phyloP scores from a whole-genome alignment of 371 early-diverging fungal genomes.

The Mucor indicus region DNA sequence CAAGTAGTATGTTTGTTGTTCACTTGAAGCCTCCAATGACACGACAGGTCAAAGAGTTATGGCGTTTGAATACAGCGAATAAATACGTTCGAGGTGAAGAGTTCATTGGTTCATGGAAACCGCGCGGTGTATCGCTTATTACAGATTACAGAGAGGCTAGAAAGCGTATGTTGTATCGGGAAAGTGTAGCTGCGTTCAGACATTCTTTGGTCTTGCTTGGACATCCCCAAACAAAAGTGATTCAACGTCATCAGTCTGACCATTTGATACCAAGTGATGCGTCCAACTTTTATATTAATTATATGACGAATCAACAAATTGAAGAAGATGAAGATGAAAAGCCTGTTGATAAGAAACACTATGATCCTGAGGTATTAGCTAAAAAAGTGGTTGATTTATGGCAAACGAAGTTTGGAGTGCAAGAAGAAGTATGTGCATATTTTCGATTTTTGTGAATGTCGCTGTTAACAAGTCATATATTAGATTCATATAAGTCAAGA shows the following conservation, averaged over 20 bases:
- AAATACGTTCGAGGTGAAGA: conserved; percentile 88
- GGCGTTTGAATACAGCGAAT: conserved; percentile 72
- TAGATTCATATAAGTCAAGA: conserved; percentile 24
- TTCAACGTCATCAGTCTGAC: conserved; percentile 8
- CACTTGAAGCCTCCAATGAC: conserved; percentile 57
- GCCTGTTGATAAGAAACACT: not conserved
- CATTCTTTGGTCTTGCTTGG: conserved; percentile 28
- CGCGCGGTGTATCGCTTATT: conserved; percentile 71
- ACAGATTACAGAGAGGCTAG: conserved; percentile 49
- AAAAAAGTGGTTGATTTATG: conserved; percentile 39
- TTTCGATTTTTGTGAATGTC: not conserved
- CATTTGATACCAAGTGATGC: not conserved
- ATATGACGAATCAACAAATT: too few relatives aligned
- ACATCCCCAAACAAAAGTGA: conserved; percentile 21
- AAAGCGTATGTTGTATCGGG: conserved; percentile 28
- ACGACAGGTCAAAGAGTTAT: conserved; percentile 56
- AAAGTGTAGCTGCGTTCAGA: conserved; percentile 51
- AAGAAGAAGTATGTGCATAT: conserved; percentile 36
- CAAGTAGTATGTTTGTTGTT: conserved; percentile 51
- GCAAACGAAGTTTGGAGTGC: conserved; percentile 35
- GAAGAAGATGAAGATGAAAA: not conserved
- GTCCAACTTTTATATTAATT: not conserved
- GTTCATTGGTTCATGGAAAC: conserved; percentile 72
- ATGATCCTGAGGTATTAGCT: conserved; percentile 17
- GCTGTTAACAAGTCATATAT: conserved; percentile 6